A percentile compares a stretch with the other conserved stretches of the same genome.
Evolutionary conservation across 495 filamentous ascomycete genomes (phyloP).

Genomic region (Trichoderma parareesei): DNA sequence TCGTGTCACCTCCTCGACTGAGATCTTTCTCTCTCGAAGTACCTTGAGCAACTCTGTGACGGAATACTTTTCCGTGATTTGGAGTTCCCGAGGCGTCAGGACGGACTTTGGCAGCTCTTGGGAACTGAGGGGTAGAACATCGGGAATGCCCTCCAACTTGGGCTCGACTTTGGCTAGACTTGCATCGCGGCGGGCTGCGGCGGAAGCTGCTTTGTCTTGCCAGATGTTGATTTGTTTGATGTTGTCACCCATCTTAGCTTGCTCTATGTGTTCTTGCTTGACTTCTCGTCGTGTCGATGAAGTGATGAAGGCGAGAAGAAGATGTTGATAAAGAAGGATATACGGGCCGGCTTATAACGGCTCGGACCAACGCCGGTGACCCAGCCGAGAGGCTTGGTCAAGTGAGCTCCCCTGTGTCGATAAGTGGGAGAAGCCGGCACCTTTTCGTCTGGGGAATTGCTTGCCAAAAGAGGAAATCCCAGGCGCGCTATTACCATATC

Average conservation of each 20-base stretch:
- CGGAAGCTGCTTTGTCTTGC: slow-evolving; percentile 2
- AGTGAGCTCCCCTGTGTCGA: no score
- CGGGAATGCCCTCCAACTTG: slow-evolving; percentile 7
- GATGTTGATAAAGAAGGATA: no score
- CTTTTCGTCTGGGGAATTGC: neutral
- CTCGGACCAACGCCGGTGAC: neutral
- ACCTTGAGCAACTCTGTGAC: neutral
- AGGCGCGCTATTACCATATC: slow-evolving; percentile 8
- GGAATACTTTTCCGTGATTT: slow-evolving; percentile 6
- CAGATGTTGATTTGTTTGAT: neutral
- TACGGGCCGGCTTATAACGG: neutral
- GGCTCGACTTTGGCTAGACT: slow-evolving; percentile 5
- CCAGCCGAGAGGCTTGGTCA: neutral
- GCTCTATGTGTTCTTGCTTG: no score
- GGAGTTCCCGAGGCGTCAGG: slow-evolving; percentile 6
- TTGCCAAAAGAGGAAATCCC: neutral
- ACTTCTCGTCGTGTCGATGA: no score
- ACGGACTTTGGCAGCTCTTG: slow-evolving; percentile 10
- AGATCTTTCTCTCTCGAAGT: neutral
- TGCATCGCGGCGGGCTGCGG: neutral
- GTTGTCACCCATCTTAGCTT: neutral
- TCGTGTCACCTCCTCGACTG: slow-evolving; percentile 9
- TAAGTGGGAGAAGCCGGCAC: neutral
- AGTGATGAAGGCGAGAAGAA: no score
- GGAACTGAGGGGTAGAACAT: slow-evolving; percentile 5